phyloP scores from a whole-genome alignment of 2,329 filamentous ascomycete genomes.

The Dactylonectria macrodidyma region DNA sequence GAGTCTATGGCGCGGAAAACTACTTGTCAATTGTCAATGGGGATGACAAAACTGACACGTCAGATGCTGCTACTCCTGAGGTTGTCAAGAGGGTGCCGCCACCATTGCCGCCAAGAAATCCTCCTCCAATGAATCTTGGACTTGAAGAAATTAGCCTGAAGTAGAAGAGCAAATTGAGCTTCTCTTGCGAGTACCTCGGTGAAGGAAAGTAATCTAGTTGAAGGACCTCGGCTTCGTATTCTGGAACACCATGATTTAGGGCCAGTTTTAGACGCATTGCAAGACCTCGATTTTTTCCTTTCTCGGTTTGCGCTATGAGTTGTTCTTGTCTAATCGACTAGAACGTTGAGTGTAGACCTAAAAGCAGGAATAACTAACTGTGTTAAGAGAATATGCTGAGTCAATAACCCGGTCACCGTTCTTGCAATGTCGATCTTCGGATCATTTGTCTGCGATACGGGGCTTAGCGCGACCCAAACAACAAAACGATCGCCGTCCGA shows the following conservation, averaged over 20 bases:
- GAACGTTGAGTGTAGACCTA: neutral
- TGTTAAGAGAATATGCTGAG: neutral
- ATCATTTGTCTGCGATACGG: too few species aligned
- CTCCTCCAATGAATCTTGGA: neutral
- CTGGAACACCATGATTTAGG: neutral
- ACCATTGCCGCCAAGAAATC: constrained; percentile 30
- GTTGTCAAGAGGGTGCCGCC: constrained; percentile 13
- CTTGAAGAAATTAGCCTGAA: constrained; percentile 23
- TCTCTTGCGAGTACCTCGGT: neutral
- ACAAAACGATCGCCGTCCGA: too few species aligned
- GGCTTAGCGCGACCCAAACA: too few species aligned
- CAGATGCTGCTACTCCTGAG: neutral
- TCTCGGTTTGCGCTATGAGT: neutral
- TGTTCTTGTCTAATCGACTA: neutral
- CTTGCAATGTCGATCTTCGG: neutral
- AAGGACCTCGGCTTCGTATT: neutral
- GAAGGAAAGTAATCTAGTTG: neutral
- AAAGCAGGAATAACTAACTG: neutral
- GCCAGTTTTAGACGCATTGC: neutral
- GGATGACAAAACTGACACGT: constrained; percentile 14
- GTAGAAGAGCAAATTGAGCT: neutral
- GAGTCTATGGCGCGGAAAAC: constrained; percentile 11
- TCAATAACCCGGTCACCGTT: neutral
- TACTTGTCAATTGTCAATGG: constrained; percentile 1
- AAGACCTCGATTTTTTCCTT: neutral